Evolutionary conservation across 257 asterid genomes (phyloP).

Genomic region (Jacaranda copaia): DNA sequence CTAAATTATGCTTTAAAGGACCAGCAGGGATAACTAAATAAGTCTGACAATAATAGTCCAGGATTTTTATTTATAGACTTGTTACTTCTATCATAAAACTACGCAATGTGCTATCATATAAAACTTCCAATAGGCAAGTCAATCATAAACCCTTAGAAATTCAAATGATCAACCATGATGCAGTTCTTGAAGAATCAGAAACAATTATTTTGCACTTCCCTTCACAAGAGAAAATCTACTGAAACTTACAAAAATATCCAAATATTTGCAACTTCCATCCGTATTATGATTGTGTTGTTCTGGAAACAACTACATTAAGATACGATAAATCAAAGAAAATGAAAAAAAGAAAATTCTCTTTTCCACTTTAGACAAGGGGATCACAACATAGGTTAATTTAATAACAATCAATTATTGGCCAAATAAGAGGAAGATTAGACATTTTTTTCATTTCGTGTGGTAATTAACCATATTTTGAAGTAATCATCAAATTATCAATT

Average conservation of each 20-base stretch:
- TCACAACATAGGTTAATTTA: neutral
- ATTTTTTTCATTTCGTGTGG: neutral
- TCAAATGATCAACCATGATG: slow-evolving; percentile 22
- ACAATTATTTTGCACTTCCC: neutral
- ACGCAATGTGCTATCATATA: slow-evolving; percentile 16
- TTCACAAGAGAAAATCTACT: neutral
- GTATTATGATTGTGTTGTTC: neutral
- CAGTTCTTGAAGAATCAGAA: neutral
- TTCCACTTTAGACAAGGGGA: neutral
- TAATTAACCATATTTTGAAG: neutral
- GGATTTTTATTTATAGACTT: slow-evolving; percentile 4
- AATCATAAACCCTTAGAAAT: neutral
- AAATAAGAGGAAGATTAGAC: neutral
- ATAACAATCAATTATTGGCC: neutral
- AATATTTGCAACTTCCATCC: neutral
- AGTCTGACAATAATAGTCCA: neutral
- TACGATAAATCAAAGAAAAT: slow-evolving; percentile 9
- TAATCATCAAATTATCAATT: neutral
- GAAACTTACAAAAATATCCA: neutral
- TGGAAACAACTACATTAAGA: neutral
- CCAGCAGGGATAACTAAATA: neutral
- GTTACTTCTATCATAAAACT: slow-evolving; percentile 15
- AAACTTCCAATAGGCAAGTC: neutral
- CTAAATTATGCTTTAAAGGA: neutral
- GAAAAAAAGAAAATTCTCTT: neutral